Base-by-base conservation (phyloP, 2,329 filamentous ascomycete species). In the Sporothrix euskadiensis region DNA sequence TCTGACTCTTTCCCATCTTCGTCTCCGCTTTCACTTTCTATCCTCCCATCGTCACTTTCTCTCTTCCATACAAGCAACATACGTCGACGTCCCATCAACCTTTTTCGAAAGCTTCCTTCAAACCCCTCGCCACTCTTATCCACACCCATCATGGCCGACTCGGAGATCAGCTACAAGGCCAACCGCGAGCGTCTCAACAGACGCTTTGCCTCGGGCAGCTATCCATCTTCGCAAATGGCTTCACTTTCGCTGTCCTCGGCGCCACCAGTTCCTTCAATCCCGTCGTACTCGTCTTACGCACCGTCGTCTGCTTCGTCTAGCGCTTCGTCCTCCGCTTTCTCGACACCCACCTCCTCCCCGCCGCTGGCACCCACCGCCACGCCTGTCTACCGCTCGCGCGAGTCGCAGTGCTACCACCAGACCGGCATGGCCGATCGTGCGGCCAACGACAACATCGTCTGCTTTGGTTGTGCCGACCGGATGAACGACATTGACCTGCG, bases 371-470 rank as follows among this genome's bases (percentile, higher is more conserved):
- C 44, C 19, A 5, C 71, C 6, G 2, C 69, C 61, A 9, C 56
- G 7, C 69, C 71, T 12, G n/a, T 69, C 8, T 1, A 22, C 54
- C 30, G 39, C 10, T 74, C 76, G 6, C 16, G 41, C 59, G 74
- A 75, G 72, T 75, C 76, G 12, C 73, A 66, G 47, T 73, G 74
- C 85, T 89, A 90, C 81, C 77, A 88, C 10, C 76, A 83, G 30
- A 79, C 81, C 74, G 81, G 83, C 75, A 83, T 84, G 81, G 79
- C 82, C 54, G 78, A 79, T 12, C 81, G 82, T 16, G 75, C 79
- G 19, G 73, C 76, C 10, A 75, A 75, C 54, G 82, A 82, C 0
- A 81, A 81, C 75, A 78, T 76, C 63, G 82, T 81, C 47, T 84
- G 83, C 78, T 79, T 80, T 59, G 81, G 74, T 39, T 83, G 82